phyloP scores from a whole-genome alignment of 1,284 basidiomycete genomes.

The Tilletiaria anomala region DNA sequence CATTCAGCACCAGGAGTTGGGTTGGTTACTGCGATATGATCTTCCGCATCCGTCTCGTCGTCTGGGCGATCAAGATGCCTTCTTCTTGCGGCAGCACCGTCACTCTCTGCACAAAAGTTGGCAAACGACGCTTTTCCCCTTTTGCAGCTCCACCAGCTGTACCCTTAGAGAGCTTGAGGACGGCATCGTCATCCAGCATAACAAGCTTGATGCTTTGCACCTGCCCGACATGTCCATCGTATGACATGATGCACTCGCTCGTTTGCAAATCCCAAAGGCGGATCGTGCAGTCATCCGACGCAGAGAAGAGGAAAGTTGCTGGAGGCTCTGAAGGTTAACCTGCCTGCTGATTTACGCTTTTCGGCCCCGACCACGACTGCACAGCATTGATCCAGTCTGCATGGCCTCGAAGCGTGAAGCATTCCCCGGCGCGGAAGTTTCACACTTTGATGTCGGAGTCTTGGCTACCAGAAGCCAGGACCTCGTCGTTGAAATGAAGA shows the following conservation, averaged over 20 bases:
- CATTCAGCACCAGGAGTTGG: too few relatives aligned
- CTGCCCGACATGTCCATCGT: constrained; percentile 82
- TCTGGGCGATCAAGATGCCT: too few relatives aligned
- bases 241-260: constrained; percentile 67
- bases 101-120: too few relatives aligned
- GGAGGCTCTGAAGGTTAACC: not conserved
- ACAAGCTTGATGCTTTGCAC: constrained; percentile 80
- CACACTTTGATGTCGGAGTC: constrained; percentile 47
- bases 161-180: constrained; percentile 23
- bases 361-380: constrained; percentile 67
- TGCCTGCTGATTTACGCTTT: too few relatives aligned
- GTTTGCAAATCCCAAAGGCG: constrained; percentile 80
- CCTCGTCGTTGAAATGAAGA: constrained; percentile 79
- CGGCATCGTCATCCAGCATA: constrained; percentile 40
- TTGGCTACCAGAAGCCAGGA: constrained; percentile 52
- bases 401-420: constrained; percentile 84
- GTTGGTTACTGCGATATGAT: too few relatives aligned
- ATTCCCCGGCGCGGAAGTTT: constrained; percentile 83
- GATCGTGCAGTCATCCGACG: constrained; percentile 84
- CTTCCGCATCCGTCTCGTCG: too few relatives aligned
- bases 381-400: constrained; percentile 94
- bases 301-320: constrained; percentile 60
- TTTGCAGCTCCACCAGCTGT: constrained; percentile 31
- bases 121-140: too few relatives aligned
- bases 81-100: too few relatives aligned